Evolutionary conservation across 768 basidiomycete genomes (phyloP), one percentile per base, ranked within the genome.

Genomic region (Suillus spraguei): DNA sequence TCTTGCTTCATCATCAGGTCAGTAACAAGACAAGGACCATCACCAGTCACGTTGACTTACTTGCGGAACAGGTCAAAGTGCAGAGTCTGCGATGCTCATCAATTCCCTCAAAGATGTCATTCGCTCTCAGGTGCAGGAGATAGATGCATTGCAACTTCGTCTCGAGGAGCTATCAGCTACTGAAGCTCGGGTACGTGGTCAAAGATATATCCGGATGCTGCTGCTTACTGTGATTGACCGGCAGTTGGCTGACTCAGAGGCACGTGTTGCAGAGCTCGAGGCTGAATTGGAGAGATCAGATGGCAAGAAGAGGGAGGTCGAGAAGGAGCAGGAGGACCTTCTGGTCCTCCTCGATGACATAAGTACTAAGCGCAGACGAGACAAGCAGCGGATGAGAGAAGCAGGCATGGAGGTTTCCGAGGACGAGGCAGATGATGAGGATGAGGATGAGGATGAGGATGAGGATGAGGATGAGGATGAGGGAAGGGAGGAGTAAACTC

Each of bases 241-340:
- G 61, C 44, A 88, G 87, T 61, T 82, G 49, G 71, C 79, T 10
- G 73, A 78, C 9, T 74, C 89, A 39, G 80, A 81, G 35, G 76
- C 70, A 9, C 82, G 85, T 68, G 70, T 90, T 9, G 69, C 77
- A 5, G 71, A 74, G 5, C 71, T 92, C 24, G 77, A 84, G 33
- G 68, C 73, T 16, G 75, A 86, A 60, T 73, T 94, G 9, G 74
- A 76, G 49, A 77, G 76, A 1, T 80, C 87, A 10, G 84, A 90
- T 67, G 82, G 81, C 61, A 91, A 89, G 72, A 83, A 85, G 56
- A 89, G 85, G 67, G 95, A 97, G 10, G 86, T 88, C 28, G 95
- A 97, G 75, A 96, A 95, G 76, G 97, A 99, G 74, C 96, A 98
- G 69, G 97, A 98, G 72, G 97, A 99, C 75, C 74, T 99, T 55